Evolutionary conservation across 2,329 filamentous ascomycete genomes (phyloP).

Genomic region (Epichloe glyceriae): DNA sequence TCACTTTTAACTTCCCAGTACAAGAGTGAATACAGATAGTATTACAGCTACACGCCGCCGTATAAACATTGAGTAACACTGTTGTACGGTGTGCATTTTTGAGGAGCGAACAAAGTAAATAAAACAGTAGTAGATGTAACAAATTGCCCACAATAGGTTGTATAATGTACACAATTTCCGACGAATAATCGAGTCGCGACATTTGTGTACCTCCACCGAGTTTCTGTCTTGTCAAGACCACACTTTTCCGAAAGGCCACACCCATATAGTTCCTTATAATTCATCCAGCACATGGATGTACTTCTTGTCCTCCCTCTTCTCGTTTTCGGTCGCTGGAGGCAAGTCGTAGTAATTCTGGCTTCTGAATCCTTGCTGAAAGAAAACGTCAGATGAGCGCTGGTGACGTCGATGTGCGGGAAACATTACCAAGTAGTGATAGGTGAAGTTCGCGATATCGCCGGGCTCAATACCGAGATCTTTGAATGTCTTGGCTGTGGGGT

Average conservation of each 20-base stretch:
- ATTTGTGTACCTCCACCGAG: neutral
- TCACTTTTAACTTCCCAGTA: too few relatives aligned
- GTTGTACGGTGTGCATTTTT: too few relatives aligned
- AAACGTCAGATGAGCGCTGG: constrained; percentile 16
- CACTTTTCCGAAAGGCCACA: neutral
- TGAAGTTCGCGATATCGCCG: constrained; percentile 71
- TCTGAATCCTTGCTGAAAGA: constrained; percentile 69
- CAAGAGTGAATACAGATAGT: too few relatives aligned
- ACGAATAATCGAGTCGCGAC: neutral
- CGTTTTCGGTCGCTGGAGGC: constrained; percentile 85
- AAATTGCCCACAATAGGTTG: neutral
- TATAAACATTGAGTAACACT: too few relatives aligned
- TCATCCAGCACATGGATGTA: constrained; percentile 90
- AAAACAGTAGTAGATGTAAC: neutral
- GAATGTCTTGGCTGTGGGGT: constrained; percentile 86
- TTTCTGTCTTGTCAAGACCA: neutral
- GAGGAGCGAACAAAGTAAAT: neutral
- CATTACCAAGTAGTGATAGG: constrained; percentile 86
- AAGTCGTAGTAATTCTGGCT: constrained; percentile 83
- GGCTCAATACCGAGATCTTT: constrained; percentile 85
- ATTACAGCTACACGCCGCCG: too few relatives aligned
- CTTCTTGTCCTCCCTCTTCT: constrained; percentile 91
- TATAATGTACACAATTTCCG: constrained; percentile 1
- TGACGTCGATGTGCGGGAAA: neutral
- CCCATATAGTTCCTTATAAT: constrained; percentile 38